phyloP scores from a whole-genome alignment of 371 early-diverging fungal species.

The Chytridium lagenaria region DNA sequence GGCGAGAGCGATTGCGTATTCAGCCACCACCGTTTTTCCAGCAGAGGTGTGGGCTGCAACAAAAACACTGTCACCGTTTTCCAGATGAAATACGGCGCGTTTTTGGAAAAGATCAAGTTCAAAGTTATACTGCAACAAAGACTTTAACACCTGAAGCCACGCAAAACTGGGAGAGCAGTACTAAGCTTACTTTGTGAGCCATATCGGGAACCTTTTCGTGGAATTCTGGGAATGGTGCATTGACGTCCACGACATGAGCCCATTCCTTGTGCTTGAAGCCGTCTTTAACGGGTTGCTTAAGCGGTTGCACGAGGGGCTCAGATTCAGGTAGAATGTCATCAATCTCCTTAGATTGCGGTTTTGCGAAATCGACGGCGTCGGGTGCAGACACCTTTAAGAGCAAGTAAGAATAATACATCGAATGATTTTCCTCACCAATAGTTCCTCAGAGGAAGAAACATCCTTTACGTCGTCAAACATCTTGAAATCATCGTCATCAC shows the following conservation, averaged over 20 bases:
- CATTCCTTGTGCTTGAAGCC: slow-evolving; percentile 66
- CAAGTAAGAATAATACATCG: not conserved
- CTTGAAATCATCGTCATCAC: slow-evolving; percentile 15
- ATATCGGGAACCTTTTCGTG: slow-evolving; percentile 81
- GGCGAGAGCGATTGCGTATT: slow-evolving; percentile 97
- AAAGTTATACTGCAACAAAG: slow-evolving; percentile 77
- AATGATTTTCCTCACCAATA: slow-evolving; percentile 14
- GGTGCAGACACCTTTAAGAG: slow-evolving; percentile 17
- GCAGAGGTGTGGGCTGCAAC: slow-evolving; percentile 99
- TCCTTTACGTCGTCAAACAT: slow-evolving; percentile 30
- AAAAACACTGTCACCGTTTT: slow-evolving; percentile 95
- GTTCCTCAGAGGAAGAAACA: not conserved
- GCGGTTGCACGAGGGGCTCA: slow-evolving; percentile 18
- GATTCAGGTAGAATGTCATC: slow-evolving; percentile 50
- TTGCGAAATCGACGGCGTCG: slow-evolving; percentile 29
- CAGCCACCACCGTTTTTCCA: slow-evolving; percentile 99
- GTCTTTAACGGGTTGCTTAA: slow-evolving; percentile 20
- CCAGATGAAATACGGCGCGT: slow-evolving; percentile 95
- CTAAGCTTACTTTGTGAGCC: slow-evolving; percentile 70
- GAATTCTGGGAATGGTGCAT: slow-evolving; percentile 83
- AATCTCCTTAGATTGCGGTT: slow-evolving; percentile 31
- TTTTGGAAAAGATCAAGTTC: slow-evolving; percentile 99
- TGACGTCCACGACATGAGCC: slow-evolving; percentile 92
- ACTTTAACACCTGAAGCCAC: not conserved
- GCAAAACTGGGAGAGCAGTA: not conserved